Conservation (phyloP, 75 land plant genomes). For the Selaginella tamariscina region DNA sequence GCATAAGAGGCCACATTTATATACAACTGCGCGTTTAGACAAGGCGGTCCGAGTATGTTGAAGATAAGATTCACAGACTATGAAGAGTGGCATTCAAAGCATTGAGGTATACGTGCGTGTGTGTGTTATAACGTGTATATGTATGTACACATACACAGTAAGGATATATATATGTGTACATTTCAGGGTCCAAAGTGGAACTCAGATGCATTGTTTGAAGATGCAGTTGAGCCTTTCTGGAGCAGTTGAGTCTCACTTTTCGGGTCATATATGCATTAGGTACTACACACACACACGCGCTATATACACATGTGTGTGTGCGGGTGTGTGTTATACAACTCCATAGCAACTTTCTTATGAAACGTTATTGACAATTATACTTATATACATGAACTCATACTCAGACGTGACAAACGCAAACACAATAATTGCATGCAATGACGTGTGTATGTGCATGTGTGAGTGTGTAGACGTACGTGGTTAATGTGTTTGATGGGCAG, state of each 20-base stretch:
- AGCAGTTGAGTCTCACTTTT: slow-evolving; percentile 21
- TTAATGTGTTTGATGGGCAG: slow-evolving; percentile 19
- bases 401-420: no score
- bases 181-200: slow-evolving; percentile 2
- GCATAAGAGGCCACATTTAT: background rate
- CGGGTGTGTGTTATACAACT: background rate
- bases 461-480: no score
- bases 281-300: no score
- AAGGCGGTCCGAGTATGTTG: background rate
- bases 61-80: background rate
- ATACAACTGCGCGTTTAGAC: background rate
- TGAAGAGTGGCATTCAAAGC: background rate
- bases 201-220: background rate
- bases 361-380: background rate
- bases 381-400: background rate
- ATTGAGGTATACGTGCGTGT: no score
- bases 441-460: no score
- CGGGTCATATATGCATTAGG: slow-evolving; percentile 23
- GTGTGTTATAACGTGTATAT: background rate
- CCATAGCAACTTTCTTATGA: background rate
- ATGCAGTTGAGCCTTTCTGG: slow-evolving; percentile 13
- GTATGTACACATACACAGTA: background rate
- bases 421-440: no score
- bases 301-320: no score
- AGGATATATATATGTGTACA: background rate